Base-by-base conservation (phyloP, 495 filamentous ascomycete species). In the Penicillium mononematosum region DNA sequence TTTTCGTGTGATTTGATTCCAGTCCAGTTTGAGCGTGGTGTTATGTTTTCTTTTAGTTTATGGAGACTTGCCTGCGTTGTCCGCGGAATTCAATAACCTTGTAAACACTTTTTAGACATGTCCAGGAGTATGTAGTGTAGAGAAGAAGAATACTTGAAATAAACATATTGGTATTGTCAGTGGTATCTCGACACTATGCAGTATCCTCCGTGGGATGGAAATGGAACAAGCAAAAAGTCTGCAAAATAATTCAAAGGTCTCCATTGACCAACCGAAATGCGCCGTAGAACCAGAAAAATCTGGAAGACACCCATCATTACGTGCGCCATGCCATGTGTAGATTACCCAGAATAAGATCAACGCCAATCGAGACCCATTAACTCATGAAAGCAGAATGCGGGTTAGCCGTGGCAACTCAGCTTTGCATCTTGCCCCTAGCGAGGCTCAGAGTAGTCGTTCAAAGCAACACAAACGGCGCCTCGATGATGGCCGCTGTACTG, bases 401-500 rank as follows among this genome's bases (percentile, higher is more conserved):
- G 17, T 36, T 14, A 38, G n/a, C 14, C 7, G 20, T 19, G 24
- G 24, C 5, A 5, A 53, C n/a, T 16, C 4, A 43, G 20, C n/a
- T 2, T 14, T 41, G n/a, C 3, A 4, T 16, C 5, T 17, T 9
- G 9, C 24, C 6, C 27, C 60, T 64, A 80, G 24, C 77, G 77
- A 52, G 76, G 77, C 76, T 97, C 92, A 14, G 90, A 94, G 69
- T 96, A 97, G 73, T 98, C 94, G 70, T 98, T 98, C 50, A 98
- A 78, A 29, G 94, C 94, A 50, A 98, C 94, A 73, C 94, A 98
- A 1, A 98, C 92, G 3, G 92, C 88, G 25, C 94, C 94, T 24
- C 94, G 83, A 70, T 98, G 94, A 73, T 98, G 94, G 22, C 94
- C 94, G 72, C 96, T 98, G 69, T 98, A 98, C 73, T 98, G 94